Conservation (phyloP, 768 basidiomycete species). For the Tricholoma saponaceum region DNA sequence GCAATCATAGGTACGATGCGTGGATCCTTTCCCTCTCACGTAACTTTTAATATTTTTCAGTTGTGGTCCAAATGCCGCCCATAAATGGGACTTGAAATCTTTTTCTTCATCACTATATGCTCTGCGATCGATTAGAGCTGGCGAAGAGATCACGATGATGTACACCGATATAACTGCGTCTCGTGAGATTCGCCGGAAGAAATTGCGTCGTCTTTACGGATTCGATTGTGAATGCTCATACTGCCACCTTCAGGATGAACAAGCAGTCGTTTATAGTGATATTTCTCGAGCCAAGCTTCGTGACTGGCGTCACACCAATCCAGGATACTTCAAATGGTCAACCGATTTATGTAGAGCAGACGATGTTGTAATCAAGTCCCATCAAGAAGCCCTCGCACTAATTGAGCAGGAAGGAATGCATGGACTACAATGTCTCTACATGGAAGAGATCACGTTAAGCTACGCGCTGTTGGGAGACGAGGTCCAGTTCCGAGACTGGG, state of each 20-base stretch:
- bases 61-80: constrained; percentile 40
- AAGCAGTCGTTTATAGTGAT: constrained; percentile 22
- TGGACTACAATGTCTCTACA: constrained; percentile 34
- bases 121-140: constrained; percentile 30
- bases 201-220: constrained; percentile 33
- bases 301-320: constrained; percentile 31
- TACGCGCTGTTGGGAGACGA: constrained; percentile 38
- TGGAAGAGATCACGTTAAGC: constrained; percentile 39
- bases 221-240: constrained; percentile 38
- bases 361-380: constrained; percentile 34
- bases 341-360: constrained; percentile 37
- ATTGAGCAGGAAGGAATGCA: constrained; percentile 39
- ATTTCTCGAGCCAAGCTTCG: constrained; percentile 27
- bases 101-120: constrained; percentile 39
- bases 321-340: constrained; percentile 38
- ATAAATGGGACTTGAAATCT: constrained; percentile 36
- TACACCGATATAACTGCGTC: constrained; percentile 39
- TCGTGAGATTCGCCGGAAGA: constrained; percentile 27
- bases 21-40: neutral
- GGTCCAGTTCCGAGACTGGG: constrained; percentile 32
- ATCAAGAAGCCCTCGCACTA: constrained; percentile 32
- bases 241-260: constrained; percentile 23
- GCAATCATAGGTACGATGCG: constrained; percentile 37
- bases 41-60: constrained; percentile 15
- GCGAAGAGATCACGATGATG: constrained; percentile 43